These are phyloP conservation scores for Viola odorata DNA, from an alignment of 345 rosid genomes.

Conservation along the genomic window DNA sequence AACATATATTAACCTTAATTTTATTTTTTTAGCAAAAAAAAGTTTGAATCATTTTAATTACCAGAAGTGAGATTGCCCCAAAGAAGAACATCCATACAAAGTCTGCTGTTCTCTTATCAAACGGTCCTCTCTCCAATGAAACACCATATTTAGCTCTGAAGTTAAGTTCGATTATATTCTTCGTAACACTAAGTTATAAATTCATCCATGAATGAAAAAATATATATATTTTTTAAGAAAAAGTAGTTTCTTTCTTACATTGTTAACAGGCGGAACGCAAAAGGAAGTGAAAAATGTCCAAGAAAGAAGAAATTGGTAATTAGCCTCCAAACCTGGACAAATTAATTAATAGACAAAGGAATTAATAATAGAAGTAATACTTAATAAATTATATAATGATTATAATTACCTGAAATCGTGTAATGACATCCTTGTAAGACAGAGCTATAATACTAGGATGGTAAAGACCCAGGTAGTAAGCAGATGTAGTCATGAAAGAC, in stretches of 20 bases:
- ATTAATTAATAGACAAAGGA: background rate
- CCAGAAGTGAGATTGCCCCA: slow-evolving; percentile 62
- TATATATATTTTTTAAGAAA: background rate
- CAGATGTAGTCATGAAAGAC: slow-evolving; percentile 52
- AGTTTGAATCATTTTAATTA: slow-evolving; percentile 8
- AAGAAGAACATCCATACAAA: slow-evolving; percentile 63
- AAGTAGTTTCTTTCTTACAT: slow-evolving; percentile 32
- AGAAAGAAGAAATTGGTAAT: slow-evolving; percentile 55
- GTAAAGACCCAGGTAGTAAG: slow-evolving; percentile 40
- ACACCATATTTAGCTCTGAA: slow-evolving; percentile 63
- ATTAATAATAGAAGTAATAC: background rate
- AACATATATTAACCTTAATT: too few species aligned
- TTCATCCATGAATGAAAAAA: too few species aligned
- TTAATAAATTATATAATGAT: background rate
- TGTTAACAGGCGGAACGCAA: slow-evolving; percentile 47
- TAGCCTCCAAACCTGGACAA: slow-evolving; percentile 57
- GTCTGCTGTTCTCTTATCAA: slow-evolving; percentile 65
- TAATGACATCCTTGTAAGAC: slow-evolving; percentile 39
- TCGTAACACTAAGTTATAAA: too few species aligned
- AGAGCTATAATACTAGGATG: slow-evolving; percentile 30
- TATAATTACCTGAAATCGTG: slow-evolving; percentile 41
- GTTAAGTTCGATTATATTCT: background rate
- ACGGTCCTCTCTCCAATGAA: slow-evolving; percentile 53
- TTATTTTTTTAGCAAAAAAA: too few species aligned
- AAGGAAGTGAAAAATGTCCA: slow-evolving; percentile 44